Percentiles rank a stretch among this genome's conserved stretches.
Conservation (phyloP, 176 grass and related monocot species). For the Zoysia japonica region DNA sequence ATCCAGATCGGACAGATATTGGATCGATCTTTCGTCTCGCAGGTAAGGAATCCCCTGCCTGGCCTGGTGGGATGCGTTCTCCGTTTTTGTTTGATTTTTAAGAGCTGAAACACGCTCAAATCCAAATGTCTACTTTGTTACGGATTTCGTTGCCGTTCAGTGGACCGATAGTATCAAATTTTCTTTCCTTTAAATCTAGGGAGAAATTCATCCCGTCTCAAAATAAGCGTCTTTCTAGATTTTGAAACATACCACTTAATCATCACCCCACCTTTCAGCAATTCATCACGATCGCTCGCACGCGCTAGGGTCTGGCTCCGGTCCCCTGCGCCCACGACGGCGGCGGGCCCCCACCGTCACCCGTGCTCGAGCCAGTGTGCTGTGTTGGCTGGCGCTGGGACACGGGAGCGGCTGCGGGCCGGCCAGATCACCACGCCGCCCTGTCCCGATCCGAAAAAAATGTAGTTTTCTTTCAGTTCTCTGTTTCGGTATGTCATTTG, state of each 20-base stretch:
- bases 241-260: no score
- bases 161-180: not conserved
- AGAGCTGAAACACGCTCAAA: not conserved
- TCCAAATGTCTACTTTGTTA: not conserved
- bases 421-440: no score
- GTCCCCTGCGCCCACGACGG: no score
- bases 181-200: not conserved
- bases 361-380: no score
- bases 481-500: not conserved
- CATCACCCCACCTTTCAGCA: no score
- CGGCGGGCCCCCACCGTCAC: no score
- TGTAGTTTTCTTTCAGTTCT: not conserved
- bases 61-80: not conserved
- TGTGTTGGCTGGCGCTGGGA: no score
- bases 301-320: no score
- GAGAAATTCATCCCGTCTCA: not conserved
- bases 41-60: slow-evolving; percentile 1
- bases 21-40: not conserved
- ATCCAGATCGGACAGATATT: no score
- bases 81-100: not conserved
- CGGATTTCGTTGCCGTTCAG: not conserved
- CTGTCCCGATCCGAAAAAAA: not conserved
- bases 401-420: no score
- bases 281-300: no score
- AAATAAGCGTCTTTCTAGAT: no score